phyloP scores from a whole-genome alignment of 2,329 filamentous ascomycete species.

The Neopestalotiopsis sp. region DNA sequence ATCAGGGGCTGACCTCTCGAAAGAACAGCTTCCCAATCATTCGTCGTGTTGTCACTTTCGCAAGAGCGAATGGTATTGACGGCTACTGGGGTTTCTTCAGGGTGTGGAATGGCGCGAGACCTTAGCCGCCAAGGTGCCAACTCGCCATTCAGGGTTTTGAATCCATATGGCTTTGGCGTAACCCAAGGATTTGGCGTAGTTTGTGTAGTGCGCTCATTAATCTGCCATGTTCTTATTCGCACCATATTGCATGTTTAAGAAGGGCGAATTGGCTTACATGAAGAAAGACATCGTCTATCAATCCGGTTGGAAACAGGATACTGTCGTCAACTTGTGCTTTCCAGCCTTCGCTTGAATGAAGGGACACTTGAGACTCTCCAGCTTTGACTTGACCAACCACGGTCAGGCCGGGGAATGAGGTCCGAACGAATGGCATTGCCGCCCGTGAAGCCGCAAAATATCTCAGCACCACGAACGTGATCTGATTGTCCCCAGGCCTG shows the following conservation, averaged over 20 bases:
- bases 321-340: slow-evolving; percentile 1
- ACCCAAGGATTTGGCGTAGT: background rate
- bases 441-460: slow-evolving; percentile 9
- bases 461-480: slow-evolving; percentile 3
- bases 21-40: background rate
- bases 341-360: slow-evolving; percentile 7
- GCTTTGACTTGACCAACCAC: slow-evolving; percentile 2
- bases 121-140: slow-evolving; percentile 13
- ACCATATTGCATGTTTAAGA: background rate
- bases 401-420: slow-evolving; percentile 11
- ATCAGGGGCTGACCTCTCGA: background rate
- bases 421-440: slow-evolving; percentile 14
- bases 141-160: slow-evolving; percentile 14
- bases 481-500: slow-evolving; percentile 3
- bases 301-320: slow-evolving; percentile 4
- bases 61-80: slow-evolving; percentile 7
- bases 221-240: background rate
- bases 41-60: background rate
- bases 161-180: slow-evolving; percentile 4
- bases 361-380: background rate
- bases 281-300: slow-evolving; percentile 13
- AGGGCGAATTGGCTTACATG: background rate
- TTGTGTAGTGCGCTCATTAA: slow-evolving; percentile 11
- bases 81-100: slow-evolving; percentile 1
- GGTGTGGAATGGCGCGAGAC: background rate